phyloP scores from a whole-genome alignment of 352 stramenopile species.

The Globisporangium carolinianum region DNA sequence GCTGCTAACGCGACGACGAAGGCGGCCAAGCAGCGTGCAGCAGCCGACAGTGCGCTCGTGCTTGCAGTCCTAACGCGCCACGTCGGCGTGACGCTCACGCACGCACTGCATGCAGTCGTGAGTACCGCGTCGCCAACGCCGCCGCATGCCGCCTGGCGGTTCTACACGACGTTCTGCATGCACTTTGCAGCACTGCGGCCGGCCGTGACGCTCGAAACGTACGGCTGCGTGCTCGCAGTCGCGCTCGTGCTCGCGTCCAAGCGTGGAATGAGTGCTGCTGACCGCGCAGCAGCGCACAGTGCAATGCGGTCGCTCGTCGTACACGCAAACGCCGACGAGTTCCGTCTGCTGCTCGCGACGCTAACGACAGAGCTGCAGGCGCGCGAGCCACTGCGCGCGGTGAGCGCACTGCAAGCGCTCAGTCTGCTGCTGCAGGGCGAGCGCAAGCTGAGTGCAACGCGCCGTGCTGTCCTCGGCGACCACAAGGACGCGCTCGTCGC shows the following conservation, averaged over 20 bases:
- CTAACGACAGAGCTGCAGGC: conserved; percentile 45
- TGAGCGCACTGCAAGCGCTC: conserved; percentile 45
- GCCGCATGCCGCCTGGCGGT: conserved; percentile 27
- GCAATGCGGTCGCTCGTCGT: conserved; percentile 36
- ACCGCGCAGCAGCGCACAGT: conserved; percentile 1
- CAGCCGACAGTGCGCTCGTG: background rate
- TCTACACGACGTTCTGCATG: conserved; percentile 50
- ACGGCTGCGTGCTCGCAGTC: conserved; percentile 53
- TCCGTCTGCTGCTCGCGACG: conserved; percentile 50
- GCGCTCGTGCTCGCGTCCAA: conserved; percentile 25
- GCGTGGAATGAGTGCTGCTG: background rate
- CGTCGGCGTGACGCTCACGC: conserved; percentile 24
- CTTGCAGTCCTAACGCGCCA: too few relatives aligned
- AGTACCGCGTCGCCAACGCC: background rate
- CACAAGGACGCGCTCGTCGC: conserved; percentile 45
- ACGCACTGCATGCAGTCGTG: conserved; percentile 40
- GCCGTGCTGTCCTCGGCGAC: conserved; percentile 41
- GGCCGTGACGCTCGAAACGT: conserved; percentile 44
- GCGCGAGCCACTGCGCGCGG: conserved; percentile 27
- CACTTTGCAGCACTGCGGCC: conserved; percentile 41
- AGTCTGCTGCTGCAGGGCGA: conserved; percentile 52
- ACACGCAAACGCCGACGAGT: conserved; percentile 70
- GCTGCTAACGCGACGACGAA: conserved; percentile 8
- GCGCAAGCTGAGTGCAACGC: conserved; percentile 43
- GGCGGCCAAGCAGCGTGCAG: conserved; percentile 3